phyloP scores from a whole-genome alignment of 2,329 filamentous ascomycete species.

The Phialemonium atrogriseum region DNA sequence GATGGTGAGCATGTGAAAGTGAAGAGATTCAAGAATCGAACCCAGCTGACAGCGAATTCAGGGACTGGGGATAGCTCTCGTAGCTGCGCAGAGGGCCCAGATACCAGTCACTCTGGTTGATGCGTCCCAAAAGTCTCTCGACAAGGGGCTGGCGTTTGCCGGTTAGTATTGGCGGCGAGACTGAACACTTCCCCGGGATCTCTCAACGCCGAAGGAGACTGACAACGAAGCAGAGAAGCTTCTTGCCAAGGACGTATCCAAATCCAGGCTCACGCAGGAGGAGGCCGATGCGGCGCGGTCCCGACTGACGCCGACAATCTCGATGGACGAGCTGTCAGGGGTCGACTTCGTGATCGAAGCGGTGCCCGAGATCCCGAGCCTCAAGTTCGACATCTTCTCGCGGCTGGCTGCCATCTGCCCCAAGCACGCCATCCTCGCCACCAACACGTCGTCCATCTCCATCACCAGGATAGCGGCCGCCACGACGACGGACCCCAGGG shows the following conservation, averaged over 20 bases:
- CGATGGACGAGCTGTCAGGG: conserved; percentile 67
- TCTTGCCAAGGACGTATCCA: conserved; percentile 84
- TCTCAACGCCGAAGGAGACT: background rate
- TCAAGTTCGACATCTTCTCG: conserved; percentile 84
- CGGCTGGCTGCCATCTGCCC: conserved; percentile 75
- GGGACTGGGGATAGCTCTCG: conserved; percentile 92
- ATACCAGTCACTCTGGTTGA: conserved; percentile 85
- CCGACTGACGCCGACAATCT: conserved; percentile 61
- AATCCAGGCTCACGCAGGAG: conserved; percentile 74
- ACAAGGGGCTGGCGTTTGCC: conserved; percentile 86
- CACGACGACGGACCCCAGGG: conserved; percentile 68
- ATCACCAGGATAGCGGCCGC: conserved; percentile 93
- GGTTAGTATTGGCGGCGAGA: conserved; percentile 37
- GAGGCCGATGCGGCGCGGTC: conserved; percentile 67
- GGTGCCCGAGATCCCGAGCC: conserved; percentile 79
- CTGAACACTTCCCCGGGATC: background rate
- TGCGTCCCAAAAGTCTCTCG: conserved; percentile 71
- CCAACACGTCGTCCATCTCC: conserved; percentile 97
- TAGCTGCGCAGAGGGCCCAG: conserved; percentile 76
- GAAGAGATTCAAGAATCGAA: conserved; percentile 12
- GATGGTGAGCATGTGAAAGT: conserved; percentile 60
- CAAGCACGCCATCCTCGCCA: conserved; percentile 81
- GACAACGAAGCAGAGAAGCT: conserved; percentile 63
- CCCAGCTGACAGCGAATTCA: conserved; percentile 28
- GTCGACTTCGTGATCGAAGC: conserved; percentile 98